Evolutionary conservation across 1,139 yeast genomes (phyloP).

Genomic region (Saccharomyces hybrid): DNA sequence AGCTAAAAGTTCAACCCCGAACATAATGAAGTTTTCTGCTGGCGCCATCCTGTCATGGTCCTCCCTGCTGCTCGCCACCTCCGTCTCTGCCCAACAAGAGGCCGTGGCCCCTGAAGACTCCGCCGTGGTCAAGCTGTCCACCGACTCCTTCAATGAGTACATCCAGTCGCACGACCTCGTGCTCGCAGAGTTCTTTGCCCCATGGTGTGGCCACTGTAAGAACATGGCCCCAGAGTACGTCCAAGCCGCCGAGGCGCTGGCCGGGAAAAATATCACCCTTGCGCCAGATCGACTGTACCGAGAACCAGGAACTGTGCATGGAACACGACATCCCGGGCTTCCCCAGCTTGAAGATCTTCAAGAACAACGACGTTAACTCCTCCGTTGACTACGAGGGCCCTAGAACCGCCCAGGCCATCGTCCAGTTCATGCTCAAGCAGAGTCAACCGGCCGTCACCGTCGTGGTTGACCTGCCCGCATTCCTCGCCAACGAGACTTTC

Average conservation of each 20-base stretch:
- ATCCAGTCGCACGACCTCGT: conserved; percentile 69
- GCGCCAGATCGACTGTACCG: conserved; percentile 94
- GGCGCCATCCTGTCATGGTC: conserved; percentile 2
- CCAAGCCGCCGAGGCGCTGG: conserved; percentile 71
- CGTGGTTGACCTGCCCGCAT: conserved; percentile 45
- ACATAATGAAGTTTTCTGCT: background rate
- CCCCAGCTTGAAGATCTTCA: conserved; percentile 84
- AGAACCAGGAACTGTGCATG: conserved; percentile 71
- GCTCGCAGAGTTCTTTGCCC: conserved; percentile 92
- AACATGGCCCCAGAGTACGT: conserved; percentile 85
- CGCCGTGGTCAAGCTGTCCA: conserved; percentile 74
- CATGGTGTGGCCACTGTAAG: conserved; percentile 99
- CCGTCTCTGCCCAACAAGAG: conserved; percentile 35
- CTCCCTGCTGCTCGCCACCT: conserved; percentile 7
- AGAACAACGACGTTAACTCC: conserved; percentile 43
- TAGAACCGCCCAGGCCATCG: conserved; percentile 72
- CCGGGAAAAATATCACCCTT: conserved; percentile 59
- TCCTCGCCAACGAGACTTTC: conserved; percentile 41
- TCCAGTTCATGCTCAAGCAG: conserved; percentile 72
- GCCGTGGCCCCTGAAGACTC: conserved; percentile 77
- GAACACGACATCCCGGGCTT: conserved; percentile 75
- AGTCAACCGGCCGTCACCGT: conserved; percentile 69
- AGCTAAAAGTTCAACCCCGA: background rate
- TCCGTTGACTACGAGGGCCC: conserved; percentile 72
- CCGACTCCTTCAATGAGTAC: conserved; percentile 56